Evolutionary conservation across 2,329 filamentous ascomycete genomes (phyloP).

Genomic region (Sporothrix protearum): DNA sequence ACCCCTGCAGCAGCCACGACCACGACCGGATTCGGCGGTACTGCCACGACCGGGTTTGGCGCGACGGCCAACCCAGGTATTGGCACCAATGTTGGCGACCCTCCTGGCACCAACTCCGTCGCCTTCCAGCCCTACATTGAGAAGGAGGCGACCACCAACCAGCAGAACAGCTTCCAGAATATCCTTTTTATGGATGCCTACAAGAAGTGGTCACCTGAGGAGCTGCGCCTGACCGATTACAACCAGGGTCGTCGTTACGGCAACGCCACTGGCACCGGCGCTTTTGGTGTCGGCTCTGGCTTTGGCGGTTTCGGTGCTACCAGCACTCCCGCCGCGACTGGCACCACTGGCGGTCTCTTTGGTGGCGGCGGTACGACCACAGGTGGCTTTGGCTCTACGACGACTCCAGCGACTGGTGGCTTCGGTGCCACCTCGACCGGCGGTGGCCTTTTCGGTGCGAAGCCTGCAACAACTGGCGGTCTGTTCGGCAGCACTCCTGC

Average conservation of each 20-base stretch:
- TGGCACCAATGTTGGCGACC: slow-evolving; percentile 52
- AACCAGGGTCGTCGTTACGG: slow-evolving; percentile 79
- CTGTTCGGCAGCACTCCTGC: slow-evolving; percentile 39
- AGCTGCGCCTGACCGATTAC: slow-evolving; percentile 81
- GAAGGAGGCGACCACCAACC: slow-evolving; percentile 61
- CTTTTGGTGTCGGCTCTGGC: slow-evolving; percentile 65
- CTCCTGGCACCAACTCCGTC: slow-evolving; percentile 66
- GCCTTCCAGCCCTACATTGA: slow-evolving; percentile 67
- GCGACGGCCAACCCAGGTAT: slow-evolving; percentile 48
- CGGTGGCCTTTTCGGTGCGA: slow-evolving; percentile 40
- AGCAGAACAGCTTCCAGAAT: slow-evolving; percentile 67
- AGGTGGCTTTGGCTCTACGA: slow-evolving; percentile 36
- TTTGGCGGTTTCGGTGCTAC: slow-evolving; percentile 50
- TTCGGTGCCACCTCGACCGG: slow-evolving; percentile 38
- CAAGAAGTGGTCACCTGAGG: slow-evolving; percentile 86
- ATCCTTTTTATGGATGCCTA: slow-evolving; percentile 76
- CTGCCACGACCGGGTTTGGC: slow-evolving; percentile 28
- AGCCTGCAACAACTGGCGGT: slow-evolving; percentile 29
- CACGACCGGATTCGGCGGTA: slow-evolving; percentile 41
- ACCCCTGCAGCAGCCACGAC: slow-evolving; percentile 34
- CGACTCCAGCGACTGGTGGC: slow-evolving; percentile 30
- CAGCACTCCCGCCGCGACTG: slow-evolving; percentile 38
- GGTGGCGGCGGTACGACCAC: slow-evolving; percentile 39
- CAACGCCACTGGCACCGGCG: slow-evolving; percentile 77
- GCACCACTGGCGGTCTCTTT: slow-evolving; percentile 40